A percentile compares a stretch with the other conserved stretches of the same genome.
phyloP scores from a whole-genome alignment of 768 basidiomycete genomes.

The Trametes cubensis region DNA sequence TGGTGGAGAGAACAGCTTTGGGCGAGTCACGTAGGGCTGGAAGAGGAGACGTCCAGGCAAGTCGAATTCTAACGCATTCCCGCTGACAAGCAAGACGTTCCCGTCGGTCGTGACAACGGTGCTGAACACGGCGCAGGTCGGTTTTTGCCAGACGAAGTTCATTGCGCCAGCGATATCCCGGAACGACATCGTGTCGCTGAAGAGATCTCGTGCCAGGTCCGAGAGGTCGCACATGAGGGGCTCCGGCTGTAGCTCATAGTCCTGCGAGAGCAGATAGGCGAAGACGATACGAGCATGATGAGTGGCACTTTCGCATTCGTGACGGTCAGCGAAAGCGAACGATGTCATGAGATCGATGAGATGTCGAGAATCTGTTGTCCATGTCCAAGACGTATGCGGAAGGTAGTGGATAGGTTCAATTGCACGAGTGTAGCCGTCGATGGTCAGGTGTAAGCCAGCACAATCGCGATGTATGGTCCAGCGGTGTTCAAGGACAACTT shows the following conservation, averaged over 20 bases:
- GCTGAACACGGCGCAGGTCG: conserved; percentile 3
- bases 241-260: conserved; percentile 5
- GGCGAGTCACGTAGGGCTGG: conserved; percentile 13
- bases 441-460: neutral
- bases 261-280: conserved; percentile 11
- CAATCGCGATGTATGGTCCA: conserved; percentile 1
- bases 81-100: conserved; percentile 12
- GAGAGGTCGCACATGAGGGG: neutral
- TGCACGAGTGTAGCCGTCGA: conserved; percentile 1
- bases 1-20: conserved; percentile 17
- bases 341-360: neutral
- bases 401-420: neutral
- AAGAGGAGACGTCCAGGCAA: conserved; percentile 7
- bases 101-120: conserved; percentile 5
- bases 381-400: conserved; percentile 4
- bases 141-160: conserved; percentile 7
- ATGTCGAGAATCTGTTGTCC: neutral
- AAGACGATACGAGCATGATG: conserved; percentile 7
- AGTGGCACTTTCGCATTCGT: neutral
- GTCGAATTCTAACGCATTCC: neutral
- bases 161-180: conserved; percentile 11
- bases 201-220: neutral
- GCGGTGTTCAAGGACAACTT: neutral
- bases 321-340: neutral
- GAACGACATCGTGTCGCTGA: neutral